Percentiles rank a stretch among this genome's conserved stretches.
Evolutionary conservation across 2,329 filamentous ascomycete species (phyloP).

Genomic region (Lecanosticta acicola): DNA sequence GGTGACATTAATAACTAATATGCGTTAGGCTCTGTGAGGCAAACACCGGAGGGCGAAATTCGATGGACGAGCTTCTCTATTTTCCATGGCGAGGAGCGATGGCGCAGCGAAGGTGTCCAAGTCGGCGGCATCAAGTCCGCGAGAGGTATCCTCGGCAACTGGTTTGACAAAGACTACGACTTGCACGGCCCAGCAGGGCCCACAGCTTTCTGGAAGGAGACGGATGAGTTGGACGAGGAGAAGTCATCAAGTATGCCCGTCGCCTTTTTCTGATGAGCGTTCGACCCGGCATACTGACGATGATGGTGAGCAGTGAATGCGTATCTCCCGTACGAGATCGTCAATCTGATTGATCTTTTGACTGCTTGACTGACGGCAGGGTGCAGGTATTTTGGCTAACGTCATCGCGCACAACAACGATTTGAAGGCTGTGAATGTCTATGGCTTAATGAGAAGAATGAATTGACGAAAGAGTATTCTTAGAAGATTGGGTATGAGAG

Average conservation of each 20-base stretch:
- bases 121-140: constrained; percentile 61
- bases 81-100: constrained; percentile 59
- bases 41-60: constrained; percentile 65
- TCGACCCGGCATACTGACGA: constrained; percentile 1
- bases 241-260: constrained; percentile 22
- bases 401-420: too few species aligned
- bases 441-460: too few species aligned
- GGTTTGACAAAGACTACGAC: constrained; percentile 73
- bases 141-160: constrained; percentile 66
- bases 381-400: background rate
- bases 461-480: too few species aligned
- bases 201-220: constrained; percentile 72
- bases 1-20: constrained; percentile 1
- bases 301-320: background rate
- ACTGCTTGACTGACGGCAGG: background rate
- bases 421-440: too few species aligned
- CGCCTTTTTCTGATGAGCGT: constrained; percentile 15
- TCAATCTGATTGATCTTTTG: background rate
- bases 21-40: constrained; percentile 53
- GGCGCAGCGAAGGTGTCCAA: constrained; percentile 73
- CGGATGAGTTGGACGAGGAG: constrained; percentile 42
- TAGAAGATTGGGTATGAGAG: too few species aligned
- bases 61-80: constrained; percentile 68
- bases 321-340: constrained; percentile 5
- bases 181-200: constrained; percentile 65